Conservation (phyloP, 2,329 filamentous ascomycete genomes). For the Bipolaris victoriae region DNA sequence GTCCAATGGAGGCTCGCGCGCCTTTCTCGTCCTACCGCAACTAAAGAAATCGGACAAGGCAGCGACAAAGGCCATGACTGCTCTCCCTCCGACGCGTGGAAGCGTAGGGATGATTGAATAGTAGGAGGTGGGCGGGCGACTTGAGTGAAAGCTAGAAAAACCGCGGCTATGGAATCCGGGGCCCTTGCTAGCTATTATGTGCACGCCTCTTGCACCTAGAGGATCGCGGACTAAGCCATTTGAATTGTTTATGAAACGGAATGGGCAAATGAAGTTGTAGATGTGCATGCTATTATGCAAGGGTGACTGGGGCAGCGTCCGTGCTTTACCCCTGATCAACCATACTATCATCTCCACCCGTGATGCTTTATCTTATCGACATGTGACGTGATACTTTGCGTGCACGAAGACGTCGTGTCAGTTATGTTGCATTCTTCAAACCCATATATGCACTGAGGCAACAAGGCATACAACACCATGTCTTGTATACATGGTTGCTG, state of each 20-base stretch:
- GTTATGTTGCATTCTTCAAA: no score
- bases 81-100: slow-evolving; percentile 11
- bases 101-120: slow-evolving; percentile 5
- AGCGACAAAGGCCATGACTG: slow-evolving; percentile 14
- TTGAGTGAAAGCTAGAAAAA: slow-evolving; percentile 8
- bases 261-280: slow-evolving; percentile 11
- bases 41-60: slow-evolving; percentile 18
- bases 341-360: slow-evolving; percentile 6
- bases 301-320: background rate
- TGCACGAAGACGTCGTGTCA: no score
- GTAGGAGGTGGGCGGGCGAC: slow-evolving; percentile 6
- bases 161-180: slow-evolving; percentile 3
- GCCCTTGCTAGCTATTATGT: slow-evolving; percentile 12
- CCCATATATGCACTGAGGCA: no score
- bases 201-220: slow-evolving; percentile 1
- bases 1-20: slow-evolving; percentile 8
- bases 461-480: no score
- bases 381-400: background rate
- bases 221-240: slow-evolving; percentile 5
- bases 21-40: slow-evolving; percentile 14
- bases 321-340: slow-evolving; percentile 21
- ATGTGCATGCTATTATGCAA: slow-evolving; percentile 7
- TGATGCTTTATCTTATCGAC: slow-evolving; percentile 11
- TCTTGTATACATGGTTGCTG: background rate
- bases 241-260: slow-evolving; percentile 8